A percentile compares a stretch with the other conserved stretches of the same genome.
Conservation (phyloP, 148 eudicot species). For the Rhododendron molle region DNA sequence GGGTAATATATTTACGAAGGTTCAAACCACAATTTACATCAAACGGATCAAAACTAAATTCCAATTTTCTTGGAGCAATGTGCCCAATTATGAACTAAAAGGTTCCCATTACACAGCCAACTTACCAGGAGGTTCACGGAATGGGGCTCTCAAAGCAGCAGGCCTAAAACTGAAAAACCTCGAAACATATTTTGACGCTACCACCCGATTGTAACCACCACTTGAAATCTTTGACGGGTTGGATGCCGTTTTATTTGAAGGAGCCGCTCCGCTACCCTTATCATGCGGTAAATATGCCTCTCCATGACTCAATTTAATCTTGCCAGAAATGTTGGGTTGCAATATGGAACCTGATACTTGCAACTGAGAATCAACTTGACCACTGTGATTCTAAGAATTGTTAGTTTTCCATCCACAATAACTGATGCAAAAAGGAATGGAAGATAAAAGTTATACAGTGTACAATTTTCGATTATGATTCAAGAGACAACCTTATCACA, state of each 20-base stretch:
- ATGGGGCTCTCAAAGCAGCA: constrained; percentile 44
- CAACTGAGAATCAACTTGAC: constrained; percentile 95
- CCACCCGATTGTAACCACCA: constrained; percentile 69
- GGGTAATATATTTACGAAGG: neutral
- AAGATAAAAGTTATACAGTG: neutral
- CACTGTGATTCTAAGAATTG: constrained; percentile 48
- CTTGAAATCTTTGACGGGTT: constrained; percentile 51
- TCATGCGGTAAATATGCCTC: constrained; percentile 98
- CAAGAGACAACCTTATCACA: neutral
- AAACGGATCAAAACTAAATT: neutral
- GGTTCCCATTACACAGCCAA: constrained; percentile 6
- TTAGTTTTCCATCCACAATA: constrained; percentile 20
- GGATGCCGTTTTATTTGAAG: constrained; percentile 59
- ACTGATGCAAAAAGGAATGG: neutral
- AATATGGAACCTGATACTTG: constrained; percentile 88
- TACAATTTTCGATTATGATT: neutral
- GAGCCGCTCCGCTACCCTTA: constrained; percentile 90
- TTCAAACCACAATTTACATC: neutral
- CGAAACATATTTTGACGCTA: constrained; percentile 90
- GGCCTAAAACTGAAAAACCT: constrained; percentile 87
- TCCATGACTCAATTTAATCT: constrained; percentile 88
- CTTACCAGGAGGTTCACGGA: constrained; percentile 61
- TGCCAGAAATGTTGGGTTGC: constrained; percentile 97
- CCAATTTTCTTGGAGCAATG: neutral
- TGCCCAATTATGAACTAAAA: neutral